These are phyloP conservation scores for Haberlea rhodopensis DNA, from an alignment of 257 asterid genomes.

Conservation along the genomic window DNA sequence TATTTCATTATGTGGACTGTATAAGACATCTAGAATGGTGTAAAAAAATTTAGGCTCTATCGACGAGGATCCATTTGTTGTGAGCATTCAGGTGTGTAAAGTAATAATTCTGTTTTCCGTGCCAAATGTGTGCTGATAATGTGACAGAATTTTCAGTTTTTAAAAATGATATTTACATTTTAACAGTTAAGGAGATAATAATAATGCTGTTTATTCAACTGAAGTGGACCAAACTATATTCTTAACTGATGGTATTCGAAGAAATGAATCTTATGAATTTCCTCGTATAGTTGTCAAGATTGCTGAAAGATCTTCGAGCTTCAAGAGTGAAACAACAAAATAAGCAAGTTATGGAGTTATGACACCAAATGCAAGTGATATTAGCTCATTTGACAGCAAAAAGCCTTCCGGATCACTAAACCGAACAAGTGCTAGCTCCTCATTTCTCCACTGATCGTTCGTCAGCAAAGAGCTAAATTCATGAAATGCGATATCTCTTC, in stretches of 20 bases:
- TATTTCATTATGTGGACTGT: background rate
- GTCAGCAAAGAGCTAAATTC: constrained; percentile 36
- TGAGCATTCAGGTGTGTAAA: background rate
- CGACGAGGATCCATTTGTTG: background rate
- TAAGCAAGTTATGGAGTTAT: constrained; percentile 40
- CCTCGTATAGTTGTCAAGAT: background rate
- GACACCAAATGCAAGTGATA: constrained; percentile 72
- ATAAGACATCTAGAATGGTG: background rate
- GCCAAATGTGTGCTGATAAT: background rate
- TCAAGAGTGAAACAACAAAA: background rate
- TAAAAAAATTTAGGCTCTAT: background rate
- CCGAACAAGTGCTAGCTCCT: constrained; percentile 50
- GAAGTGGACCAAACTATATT: background rate
- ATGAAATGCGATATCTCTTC: constrained; percentile 41
- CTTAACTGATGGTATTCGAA: background rate
- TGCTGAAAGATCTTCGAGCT: constrained; percentile 16
- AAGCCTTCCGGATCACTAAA: constrained; percentile 93
- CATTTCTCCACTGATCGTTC: constrained; percentile 26
- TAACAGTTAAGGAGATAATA: background rate
- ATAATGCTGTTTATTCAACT: background rate
- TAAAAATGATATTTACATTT: no score
- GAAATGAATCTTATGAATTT: background rate
- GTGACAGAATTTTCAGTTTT: background rate
- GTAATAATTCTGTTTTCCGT: background rate
- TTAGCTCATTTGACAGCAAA: constrained; percentile 81